Evolutionary conservation across 2,329 filamentous ascomycete genomes (phyloP), one percentile per base, ranked within the genome.

Genomic region (Ceratocystis cacaofunesta): DNA sequence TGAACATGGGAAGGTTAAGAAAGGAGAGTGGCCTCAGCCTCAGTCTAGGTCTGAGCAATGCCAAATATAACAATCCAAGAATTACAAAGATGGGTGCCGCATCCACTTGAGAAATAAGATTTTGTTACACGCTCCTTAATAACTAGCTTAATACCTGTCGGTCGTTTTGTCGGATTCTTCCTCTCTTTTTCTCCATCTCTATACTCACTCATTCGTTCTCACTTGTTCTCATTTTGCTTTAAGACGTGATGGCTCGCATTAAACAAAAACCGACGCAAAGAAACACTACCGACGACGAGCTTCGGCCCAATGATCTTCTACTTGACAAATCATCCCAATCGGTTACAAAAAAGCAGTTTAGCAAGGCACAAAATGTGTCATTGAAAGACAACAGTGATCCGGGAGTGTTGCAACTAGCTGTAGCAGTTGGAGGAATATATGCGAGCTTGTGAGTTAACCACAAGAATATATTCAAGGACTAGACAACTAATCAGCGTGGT

Each of bases 381-480:
- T 46, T 50, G 25, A 8, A 46, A 32, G 61, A 62, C 69, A 44
- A 62, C 69, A 72, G 76, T 65, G 81, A 84, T 32, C 81, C 86
- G 7, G 88, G 89, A 3, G 73, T 90, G 36, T 72, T 88, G 71
- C 88, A 95, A 75, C 82, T 96, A 65, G 76, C 92, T 61, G 83
- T 95, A 68, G 92, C 92, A 69, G 90, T 96, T n/a, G 86, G 85
- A 5, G 94, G 94, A 67, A 99, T 99, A 71, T 99, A 99, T 75
- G 90, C 88, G 44, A 95, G 92, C 44, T 99, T 99, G 92, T 96
- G 83, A 72, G 82, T 76, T 36, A 17, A 25, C 3, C 30, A 7
- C 19, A n/a, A 63, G 32, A n/a, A 52, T 32, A 66, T 25, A 61
- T 19, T 8, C 32, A 30, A 64, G 22, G 2, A 52, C 48, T 4